Evolutionary conservation across 495 filamentous ascomycete species (phyloP), one percentile per base, ranked within the genome.

Genomic region (Talaromyces nanjingensis): DNA sequence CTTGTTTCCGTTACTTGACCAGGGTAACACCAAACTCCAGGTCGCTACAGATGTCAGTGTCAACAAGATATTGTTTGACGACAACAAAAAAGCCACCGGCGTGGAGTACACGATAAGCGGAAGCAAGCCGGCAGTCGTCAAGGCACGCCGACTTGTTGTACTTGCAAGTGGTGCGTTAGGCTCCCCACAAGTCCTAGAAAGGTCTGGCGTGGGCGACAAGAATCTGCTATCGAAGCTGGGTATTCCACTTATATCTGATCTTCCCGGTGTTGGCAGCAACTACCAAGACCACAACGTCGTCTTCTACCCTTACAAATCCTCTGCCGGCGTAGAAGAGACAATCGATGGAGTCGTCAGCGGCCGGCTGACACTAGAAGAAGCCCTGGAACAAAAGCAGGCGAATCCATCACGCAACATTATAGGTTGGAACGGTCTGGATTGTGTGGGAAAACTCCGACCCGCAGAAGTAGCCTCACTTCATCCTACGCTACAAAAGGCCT

Each of bases 131-230:
- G 22, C 16, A 12, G 31, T 62, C 18, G 66, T 88, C n/a, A 72
- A 68, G 49, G 87, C 81, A 1, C 72, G 68, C 12, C 83, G 76
- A 34, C 82, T 85, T 33, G 82, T 89, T 1, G 77, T 90, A 39
- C 65, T 87, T 2, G 84, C 86, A 0, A 81, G 80, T 18, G 87
- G 87, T 18, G 68, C 81, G 8, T 74, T 82, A 18, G 77, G 81
- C 12, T 81, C 86, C 0, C 84, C 87, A 4, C 70, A 73, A 1
- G 69, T 89, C 2, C 74, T 89, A 9, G 86, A 89, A 67, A 77
- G 85, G 0, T 90, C 87, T 0, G 86, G 87, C 9, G 71, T 89
- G 49, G 86, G 86, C 8, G 65, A 62, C 20, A 37, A 53, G 27
- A 66, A 64, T 22, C 70, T 80, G 18, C 72, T 79, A 1, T 24